phyloP scores from a whole-genome alignment of 176 grass and related monocot species.

The Puya raimondii region DNA sequence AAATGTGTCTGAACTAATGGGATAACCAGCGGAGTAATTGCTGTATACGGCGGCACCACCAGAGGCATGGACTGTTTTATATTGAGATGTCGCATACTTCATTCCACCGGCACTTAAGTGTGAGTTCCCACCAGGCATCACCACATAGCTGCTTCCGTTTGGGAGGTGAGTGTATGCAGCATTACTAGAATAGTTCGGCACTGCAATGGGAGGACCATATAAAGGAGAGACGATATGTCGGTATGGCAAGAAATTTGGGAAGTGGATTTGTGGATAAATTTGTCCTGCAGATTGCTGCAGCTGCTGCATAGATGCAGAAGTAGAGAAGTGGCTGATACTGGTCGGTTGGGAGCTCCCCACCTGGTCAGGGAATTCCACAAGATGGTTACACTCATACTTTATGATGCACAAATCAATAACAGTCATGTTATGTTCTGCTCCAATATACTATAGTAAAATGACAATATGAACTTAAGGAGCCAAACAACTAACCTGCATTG shows the following conservation, averaged over 20 bases:
- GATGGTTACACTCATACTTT: background rate
- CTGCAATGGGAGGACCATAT: slow-evolving; percentile 44
- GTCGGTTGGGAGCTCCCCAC: slow-evolving; percentile 25
- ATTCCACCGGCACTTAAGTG: slow-evolving; percentile 31
- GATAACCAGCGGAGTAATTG: slow-evolving; percentile 35
- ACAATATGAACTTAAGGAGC: background rate
- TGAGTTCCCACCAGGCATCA: slow-evolving; percentile 55
- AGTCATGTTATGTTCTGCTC: background rate
- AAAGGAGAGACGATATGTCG: slow-evolving; percentile 44
- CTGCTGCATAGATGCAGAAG: slow-evolving; percentile 22
- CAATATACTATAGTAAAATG: background rate
- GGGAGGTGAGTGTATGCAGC: slow-evolving; percentile 45
- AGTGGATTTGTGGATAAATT: slow-evolving; percentile 56
- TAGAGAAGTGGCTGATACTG: slow-evolving; percentile 32
- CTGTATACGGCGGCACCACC: slow-evolving; percentile 37
- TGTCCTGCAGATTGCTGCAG: slow-evolving; percentile 35
- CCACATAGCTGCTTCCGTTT: slow-evolving; percentile 42
- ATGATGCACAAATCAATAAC: background rate
- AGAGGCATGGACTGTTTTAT: slow-evolving; percentile 42
- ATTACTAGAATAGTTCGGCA: slow-evolving; percentile 48
- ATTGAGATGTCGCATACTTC: slow-evolving; percentile 47
- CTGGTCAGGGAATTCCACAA: slow-evolving; percentile 21
- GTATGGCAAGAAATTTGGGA: slow-evolving; percentile 61
- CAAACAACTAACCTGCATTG: slow-evolving; percentile 40
- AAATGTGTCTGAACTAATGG: slow-evolving; percentile 32